Conservation (phyloP, 495 filamentous ascomycete species). For the Aspergillus olivimuriae region DNA sequence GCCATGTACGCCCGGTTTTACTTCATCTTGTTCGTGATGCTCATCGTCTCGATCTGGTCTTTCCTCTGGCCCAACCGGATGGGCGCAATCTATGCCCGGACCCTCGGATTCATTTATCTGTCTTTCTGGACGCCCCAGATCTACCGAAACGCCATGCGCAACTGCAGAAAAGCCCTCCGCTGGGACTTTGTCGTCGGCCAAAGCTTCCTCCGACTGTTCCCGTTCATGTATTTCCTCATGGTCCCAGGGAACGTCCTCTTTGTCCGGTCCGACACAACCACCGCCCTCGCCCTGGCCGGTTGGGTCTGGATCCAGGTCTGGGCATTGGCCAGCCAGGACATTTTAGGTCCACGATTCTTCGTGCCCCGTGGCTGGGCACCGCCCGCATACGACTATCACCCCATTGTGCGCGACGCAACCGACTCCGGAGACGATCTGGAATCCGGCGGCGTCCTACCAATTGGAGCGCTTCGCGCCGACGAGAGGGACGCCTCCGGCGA, state of each 20-base stretch:
- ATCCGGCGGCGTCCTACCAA: slow-evolving; percentile 61
- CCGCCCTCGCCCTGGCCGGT: slow-evolving; percentile 54
- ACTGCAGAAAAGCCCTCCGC: slow-evolving; percentile 78
- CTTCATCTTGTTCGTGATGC: slow-evolving; percentile 58
- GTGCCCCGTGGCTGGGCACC: slow-evolving; percentile 63
- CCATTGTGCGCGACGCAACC: slow-evolving; percentile 63
- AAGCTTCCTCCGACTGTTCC: slow-evolving; percentile 65
- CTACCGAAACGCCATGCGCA: slow-evolving; percentile 80
- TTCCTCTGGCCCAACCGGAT: slow-evolving; percentile 66
- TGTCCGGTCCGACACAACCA: slow-evolving; percentile 59
- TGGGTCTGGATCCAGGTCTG: slow-evolving; percentile 96
- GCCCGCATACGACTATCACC: slow-evolving; percentile 94
- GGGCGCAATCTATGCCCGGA: slow-evolving; percentile 64
- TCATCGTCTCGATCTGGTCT: slow-evolving; percentile 71
- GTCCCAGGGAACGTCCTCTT: slow-evolving; percentile 70
- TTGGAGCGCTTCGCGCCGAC: slow-evolving; percentile 52
- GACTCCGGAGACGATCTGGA: slow-evolving; percentile 59
- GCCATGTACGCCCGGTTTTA: slow-evolving; percentile 77
- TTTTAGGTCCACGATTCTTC: slow-evolving; percentile 79
- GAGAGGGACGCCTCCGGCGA: slow-evolving; percentile 34
- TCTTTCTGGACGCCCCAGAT: slow-evolving; percentile 93
- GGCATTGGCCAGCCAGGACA: slow-evolving; percentile 67
- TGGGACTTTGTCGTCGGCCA: slow-evolving; percentile 88
- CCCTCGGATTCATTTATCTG: slow-evolving; percentile 63
- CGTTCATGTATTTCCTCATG: slow-evolving; percentile 77